Evolutionary conservation across 148 eudicot species (phyloP).

Genomic region (Rhododendron kiyosumense): DNA sequence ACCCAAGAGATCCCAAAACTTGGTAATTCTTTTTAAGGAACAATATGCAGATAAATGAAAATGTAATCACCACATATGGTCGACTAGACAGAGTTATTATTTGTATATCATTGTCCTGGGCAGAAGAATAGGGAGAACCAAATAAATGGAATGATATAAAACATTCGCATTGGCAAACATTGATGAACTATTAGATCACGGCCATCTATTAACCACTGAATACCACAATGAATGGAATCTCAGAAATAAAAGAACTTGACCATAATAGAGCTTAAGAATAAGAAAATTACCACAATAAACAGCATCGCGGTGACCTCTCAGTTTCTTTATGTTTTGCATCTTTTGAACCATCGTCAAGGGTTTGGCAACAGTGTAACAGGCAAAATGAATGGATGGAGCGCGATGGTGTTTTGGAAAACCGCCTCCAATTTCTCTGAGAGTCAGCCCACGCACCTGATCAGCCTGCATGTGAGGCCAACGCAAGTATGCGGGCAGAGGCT

Average conservation of each 20-base stretch:
- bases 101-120: background rate
- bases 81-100: background rate
- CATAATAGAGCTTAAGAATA: background rate
- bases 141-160: background rate
- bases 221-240: background rate
- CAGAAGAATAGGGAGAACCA: background rate
- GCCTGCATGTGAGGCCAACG: slow-evolving; percentile 97
- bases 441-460: slow-evolving; percentile 88
- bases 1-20: background rate
- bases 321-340: slow-evolving; percentile 87
- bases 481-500: slow-evolving; percentile 57
- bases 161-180: background rate
- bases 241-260: background rate
- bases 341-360: slow-evolving; percentile 91
- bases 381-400: slow-evolving; percentile 77
- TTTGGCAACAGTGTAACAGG: slow-evolving; percentile 88
- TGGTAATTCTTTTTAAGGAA: background rate
- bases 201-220: background rate
- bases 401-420: slow-evolving; percentile 93
- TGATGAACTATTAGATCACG: background rate
- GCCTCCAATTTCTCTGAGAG: slow-evolving; percentile 89
- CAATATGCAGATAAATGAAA: background rate
- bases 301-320: slow-evolving; percentile 92
- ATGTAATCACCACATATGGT: background rate
- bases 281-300: slow-evolving; percentile 79